Base-by-base conservation (phyloP, 2,329 filamentous ascomycete species). In the Aureobasidium sp. region DNA sequence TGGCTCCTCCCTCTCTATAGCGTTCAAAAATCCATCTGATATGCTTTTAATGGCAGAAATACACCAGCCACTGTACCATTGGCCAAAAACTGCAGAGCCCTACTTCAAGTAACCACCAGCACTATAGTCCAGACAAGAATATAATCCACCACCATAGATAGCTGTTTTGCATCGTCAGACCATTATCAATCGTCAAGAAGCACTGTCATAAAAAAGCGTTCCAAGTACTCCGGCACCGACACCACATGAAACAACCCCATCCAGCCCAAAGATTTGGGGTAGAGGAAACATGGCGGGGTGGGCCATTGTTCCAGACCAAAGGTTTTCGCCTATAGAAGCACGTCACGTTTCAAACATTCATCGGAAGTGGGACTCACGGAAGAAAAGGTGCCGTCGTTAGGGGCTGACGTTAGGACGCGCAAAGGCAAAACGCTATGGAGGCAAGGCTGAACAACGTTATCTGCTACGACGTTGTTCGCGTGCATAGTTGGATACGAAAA, bases 371-470 rank as follows among this genome's bases (percentile, higher is more conserved):
- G 21, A 37, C n/a, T n/a, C 21, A 21, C 6, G 9, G 45, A 15
- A 13, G 3, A n/a, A n/a, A n/a, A n/a, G n/a, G n/a, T n/a, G n/a
- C n/a, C n/a, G n/a, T n/a, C n/a, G n/a, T n/a, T n/a, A n/a, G n/a
- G n/a, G n/a, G n/a, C n/a, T n/a, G n/a, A n/a, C n/a, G n/a, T n/a
- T n/a, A n/a, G n/a, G n/a, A n/a, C n/a, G n/a, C n/a, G n/a, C n/a
- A n/a, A n/a, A n/a, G n/a, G n/a, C 8, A 38, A 19, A 10, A 29
- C 15, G 17, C 15, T 29, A 38, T 19, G 21, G n/a, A n/a, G 29
- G 23, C 49, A 53, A 40, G 49, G 49, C 49, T 53, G 49, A 51
- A n/a, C n/a, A n/a, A n/a, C n/a, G n/a, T n/a, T n/a, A n/a, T n/a
- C n/a, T 29, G 49, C 35, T 19, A 25, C 21, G 13, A 33, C 49